Evolutionary conservation across 1,284 basidiomycete species (phyloP).

Genomic region (Sphagnurus paluster): DNA sequence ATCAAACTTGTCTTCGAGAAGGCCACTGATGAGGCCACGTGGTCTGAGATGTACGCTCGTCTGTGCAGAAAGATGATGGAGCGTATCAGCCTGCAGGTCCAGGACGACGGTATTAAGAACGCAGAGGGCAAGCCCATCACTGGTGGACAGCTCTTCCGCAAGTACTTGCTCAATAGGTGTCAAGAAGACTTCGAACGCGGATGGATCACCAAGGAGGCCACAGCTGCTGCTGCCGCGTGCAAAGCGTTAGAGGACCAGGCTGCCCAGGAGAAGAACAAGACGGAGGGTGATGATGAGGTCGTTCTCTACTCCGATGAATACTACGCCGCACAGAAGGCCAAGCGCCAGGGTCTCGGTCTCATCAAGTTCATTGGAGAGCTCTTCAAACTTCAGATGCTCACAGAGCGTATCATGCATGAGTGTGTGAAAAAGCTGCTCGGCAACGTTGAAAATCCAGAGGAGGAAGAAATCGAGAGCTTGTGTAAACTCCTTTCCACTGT

Average conservation of each 20-base stretch:
- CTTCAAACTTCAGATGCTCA: constrained; percentile 95
- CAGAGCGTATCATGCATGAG: constrained; percentile 93
- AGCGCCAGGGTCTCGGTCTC: constrained; percentile 94
- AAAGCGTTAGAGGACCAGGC: constrained; percentile 63
- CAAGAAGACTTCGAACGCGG: constrained; percentile 96
- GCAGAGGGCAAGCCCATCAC: constrained; percentile 81
- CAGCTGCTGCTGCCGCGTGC: constrained; percentile 57
- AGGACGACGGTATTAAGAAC: constrained; percentile 82
- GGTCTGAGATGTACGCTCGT: constrained; percentile 97
- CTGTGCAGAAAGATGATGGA: constrained; percentile 95
- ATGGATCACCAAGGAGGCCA: constrained; percentile 72
- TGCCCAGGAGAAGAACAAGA: constrained; percentile 54
- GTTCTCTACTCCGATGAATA: constrained; percentile 94
- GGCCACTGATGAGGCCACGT: constrained; percentile 93
- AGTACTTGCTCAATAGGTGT: constrained; percentile 91
- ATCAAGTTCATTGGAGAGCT: constrained; percentile 98
- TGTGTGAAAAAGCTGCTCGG: constrained; percentile 94
- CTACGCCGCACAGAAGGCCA: constrained; percentile 95
- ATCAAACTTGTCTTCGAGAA: constrained; percentile 97
- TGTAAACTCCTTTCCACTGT: constrained; percentile 93
- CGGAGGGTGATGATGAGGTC: constrained; percentile 42
- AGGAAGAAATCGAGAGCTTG: constrained; percentile 96
- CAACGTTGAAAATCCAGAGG: constrained; percentile 93
- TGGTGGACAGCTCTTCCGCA: constrained; percentile 93
- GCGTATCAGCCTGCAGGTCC: constrained; percentile 81